Evolutionary conservation across 1,284 basidiomycete species (phyloP).

Genomic region (Cryptococcus jaspeensis): DNA sequence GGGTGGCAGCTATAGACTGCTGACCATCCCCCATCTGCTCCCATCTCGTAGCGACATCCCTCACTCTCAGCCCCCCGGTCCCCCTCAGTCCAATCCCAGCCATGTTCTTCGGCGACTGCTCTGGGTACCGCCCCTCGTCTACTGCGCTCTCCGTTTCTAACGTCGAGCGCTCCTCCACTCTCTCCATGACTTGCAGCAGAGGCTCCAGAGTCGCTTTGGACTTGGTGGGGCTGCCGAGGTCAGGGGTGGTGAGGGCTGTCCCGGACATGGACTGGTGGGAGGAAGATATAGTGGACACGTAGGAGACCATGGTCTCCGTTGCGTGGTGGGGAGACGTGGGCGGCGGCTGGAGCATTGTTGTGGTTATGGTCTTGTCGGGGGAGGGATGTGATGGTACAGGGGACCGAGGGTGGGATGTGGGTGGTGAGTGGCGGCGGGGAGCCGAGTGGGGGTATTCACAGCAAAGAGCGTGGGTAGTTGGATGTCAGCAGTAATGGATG

Average conservation of each 20-base stretch:
- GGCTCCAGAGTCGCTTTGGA: slow-evolving; percentile 14
- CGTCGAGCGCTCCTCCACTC: slow-evolving; percentile 1
- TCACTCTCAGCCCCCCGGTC: slow-evolving; percentile 21
- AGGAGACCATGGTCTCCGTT: slow-evolving; percentile 19
- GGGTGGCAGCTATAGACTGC: not conserved
- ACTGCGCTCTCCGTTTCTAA: slow-evolving; percentile 9
- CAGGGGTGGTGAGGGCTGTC: slow-evolving; percentile 34
- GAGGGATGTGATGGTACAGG: not conserved
- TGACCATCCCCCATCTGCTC: slow-evolving; percentile 11
- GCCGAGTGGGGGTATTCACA: too few species aligned
- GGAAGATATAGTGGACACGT: slow-evolving; percentile 23
- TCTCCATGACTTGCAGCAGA: slow-evolving; percentile 22
- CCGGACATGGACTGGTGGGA: slow-evolving; percentile 13
- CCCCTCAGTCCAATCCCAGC: slow-evolving; percentile 18
- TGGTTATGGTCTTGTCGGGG: not conserved
- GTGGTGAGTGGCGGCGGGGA: too few species aligned
- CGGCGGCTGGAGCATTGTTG: slow-evolving; percentile 3
- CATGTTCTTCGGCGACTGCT: too few species aligned
- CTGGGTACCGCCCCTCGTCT: slow-evolving; percentile 1
- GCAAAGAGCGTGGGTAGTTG: too few species aligned
- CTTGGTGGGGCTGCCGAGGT: slow-evolving; percentile 18
- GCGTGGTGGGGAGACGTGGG: slow-evolving; percentile 18
- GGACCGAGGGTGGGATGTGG: too few species aligned
- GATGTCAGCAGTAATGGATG: not conserved
- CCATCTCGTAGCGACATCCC: slow-evolving; percentile 22